Base-by-base conservation (phyloP, 352 stramenopile genomes). In the Phytophthora fragariaefolia region DNA sequence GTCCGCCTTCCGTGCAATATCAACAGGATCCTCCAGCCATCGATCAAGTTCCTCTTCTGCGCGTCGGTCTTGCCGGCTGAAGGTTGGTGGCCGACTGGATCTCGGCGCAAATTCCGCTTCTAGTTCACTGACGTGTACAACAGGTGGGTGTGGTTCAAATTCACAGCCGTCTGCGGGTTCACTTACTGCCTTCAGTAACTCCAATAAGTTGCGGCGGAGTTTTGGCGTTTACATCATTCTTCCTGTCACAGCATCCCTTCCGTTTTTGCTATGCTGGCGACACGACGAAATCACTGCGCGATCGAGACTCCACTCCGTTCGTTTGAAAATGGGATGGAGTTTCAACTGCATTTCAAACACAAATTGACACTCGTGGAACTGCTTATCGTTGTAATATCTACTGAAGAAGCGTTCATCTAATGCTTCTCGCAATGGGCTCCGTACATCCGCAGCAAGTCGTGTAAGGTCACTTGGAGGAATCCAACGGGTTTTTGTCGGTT, bases 11-110 rank as follows among this genome's bases (percentile, higher is more conserved):
- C 58, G 58, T 18, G 46, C 38, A 49, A 63, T 24, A 23, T 58
- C 60, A 13, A 62, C 32, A 23, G 8, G 9, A 40, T 63, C 52
- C 5, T 69, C 32, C 17, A 69, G 15, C 45, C 30, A 58, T 4
- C 45, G 18, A 28, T 63, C 34, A 5, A 58, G 20, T 15, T 69
- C 45, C n/a, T 58, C 46, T 69, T 69, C 45, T 6, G 61, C 52
- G 7, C 52, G 51, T 54, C 26, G 24, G 24, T 63, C 61, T 4
- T 7, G 20, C 10, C 32, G 10, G n/a, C n/a, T n/a, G n/a, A n/a
- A n/a, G n/a, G n/a, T n/a, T n/a, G 26, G 1, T 32, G 3, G 36
- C n/a, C 34, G 47, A 2, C 2, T 30, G 23, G 36, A 8, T 13
- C 52, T 34, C 2, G 61, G n/a, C 4, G 60, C 23, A 46, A 68